Conservation (phyloP, 1,139 yeast species). For the Blastobotrys indianensis region DNA sequence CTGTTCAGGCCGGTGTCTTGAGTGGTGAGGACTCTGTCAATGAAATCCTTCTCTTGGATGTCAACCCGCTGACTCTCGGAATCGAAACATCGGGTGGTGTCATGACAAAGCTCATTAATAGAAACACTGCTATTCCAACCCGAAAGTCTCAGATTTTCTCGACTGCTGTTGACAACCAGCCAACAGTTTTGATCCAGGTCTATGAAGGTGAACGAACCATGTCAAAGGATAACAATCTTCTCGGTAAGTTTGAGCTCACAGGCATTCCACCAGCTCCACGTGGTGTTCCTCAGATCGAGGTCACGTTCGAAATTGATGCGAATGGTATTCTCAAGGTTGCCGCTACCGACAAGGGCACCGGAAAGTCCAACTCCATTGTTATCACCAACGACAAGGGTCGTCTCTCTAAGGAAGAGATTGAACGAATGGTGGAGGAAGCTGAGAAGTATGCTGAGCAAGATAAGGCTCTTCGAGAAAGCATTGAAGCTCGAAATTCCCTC, state of each 20-base stretch:
- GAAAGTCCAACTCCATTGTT: constrained; percentile 77
- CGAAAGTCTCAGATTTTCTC: constrained; percentile 95
- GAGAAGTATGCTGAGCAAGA: constrained; percentile 82
- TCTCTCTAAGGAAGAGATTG: constrained; percentile 82
- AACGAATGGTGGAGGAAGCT: constrained; percentile 92
- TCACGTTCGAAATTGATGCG: constrained; percentile 87
- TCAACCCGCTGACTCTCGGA: constrained; percentile 83
- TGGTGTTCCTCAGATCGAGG: constrained; percentile 98
- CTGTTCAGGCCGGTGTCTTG: constrained; percentile 83
- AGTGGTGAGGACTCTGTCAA: constrained; percentile 88
- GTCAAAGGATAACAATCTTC: constrained; percentile 89
- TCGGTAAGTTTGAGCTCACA: constrained; percentile 86
- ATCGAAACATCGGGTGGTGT: constrained; percentile 96
- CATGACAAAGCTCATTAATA: constrained; percentile 84
- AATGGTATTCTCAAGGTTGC: constrained; percentile 91
- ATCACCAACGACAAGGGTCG: constrained; percentile 95
- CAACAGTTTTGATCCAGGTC: constrained; percentile 89
- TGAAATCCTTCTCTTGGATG: constrained; percentile 80
- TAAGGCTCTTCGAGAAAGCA: constrained; percentile 74
- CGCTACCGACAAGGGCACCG: constrained; percentile 95
- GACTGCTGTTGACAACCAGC: constrained; percentile 89
- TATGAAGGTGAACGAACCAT: constrained; percentile 93
- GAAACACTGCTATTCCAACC: constrained; percentile 91
- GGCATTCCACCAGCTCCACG: constrained; percentile 96
- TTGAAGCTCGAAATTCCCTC: constrained; percentile 77